phyloP scores from a whole-genome alignment of 2,329 filamentous ascomycete genomes.

The Penicillium sp. region DNA sequence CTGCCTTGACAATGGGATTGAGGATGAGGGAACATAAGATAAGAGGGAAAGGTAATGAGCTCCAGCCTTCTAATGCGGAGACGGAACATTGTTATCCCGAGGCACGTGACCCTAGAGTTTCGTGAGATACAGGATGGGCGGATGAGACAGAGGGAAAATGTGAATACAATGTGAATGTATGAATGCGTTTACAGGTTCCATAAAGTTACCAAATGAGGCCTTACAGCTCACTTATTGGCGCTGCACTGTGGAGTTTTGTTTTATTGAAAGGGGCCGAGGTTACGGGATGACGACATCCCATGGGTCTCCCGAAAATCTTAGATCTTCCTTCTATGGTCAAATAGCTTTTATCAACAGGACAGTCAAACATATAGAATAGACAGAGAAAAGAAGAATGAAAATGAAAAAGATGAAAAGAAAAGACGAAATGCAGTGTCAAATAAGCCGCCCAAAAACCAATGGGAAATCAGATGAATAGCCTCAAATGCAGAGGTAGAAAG shows the following conservation, averaged over 20 bases:
- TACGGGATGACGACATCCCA: conserved; percentile 20
- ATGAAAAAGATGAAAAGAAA: no score
- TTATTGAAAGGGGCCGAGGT: conserved; percentile 3
- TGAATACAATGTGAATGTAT: background rate
- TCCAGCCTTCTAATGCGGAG: conserved; percentile 23
- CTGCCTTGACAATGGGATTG: conserved; percentile 17
- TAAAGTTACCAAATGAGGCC: background rate
- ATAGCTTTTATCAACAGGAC: background rate
- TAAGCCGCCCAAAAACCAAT: background rate
- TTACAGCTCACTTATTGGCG: background rate
- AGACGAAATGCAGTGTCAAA: background rate
- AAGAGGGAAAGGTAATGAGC: conserved; percentile 12
- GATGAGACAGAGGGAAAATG: background rate
- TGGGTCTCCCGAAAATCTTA: conserved; percentile 1
- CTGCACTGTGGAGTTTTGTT: background rate
- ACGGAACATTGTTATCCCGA: conserved; percentile 20
- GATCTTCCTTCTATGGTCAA: background rate
- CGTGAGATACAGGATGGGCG: background rate
- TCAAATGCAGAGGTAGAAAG: background rate
- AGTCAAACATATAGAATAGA: background rate
- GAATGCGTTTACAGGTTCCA: background rate
- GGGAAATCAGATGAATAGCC: background rate
- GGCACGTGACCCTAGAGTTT: conserved; percentile 13
- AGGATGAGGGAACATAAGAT: conserved; percentile 3
- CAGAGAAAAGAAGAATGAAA: background rate